Base-by-base conservation (phyloP, 2,329 filamentous ascomycete genomes). In the Fusarium nygamai region DNA sequence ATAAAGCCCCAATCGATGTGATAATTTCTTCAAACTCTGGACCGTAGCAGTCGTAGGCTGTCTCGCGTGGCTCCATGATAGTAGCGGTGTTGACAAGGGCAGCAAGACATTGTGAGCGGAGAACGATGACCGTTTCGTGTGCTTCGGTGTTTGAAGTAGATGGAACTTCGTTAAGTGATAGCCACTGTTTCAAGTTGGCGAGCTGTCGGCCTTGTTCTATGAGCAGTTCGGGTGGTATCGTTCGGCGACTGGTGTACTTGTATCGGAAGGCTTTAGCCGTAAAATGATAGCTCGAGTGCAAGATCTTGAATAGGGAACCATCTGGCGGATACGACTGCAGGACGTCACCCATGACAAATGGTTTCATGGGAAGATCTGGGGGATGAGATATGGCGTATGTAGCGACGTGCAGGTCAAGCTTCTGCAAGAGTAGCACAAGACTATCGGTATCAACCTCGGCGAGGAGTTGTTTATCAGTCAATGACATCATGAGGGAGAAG, bases 141-240 rank as follows among this genome's bases (percentile, higher is more conserved):
- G 38, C 3, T 6, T 19, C 27, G 1, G 24, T 19, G 0, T 53
- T 11, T 6, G 17, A 20, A 4, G 20, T 5, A 5, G 36, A 2
- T 13, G 53, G 34, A 1, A 71, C 8, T 10, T 46, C 22, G 19
- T 77, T 71, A 3, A 6, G 19, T 8, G 70, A 61, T 0, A 77
- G 36, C 75, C 75, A 77, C 29, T 72, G 72, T 12, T 68, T 74
- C 14, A 77, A 11, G 20, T 36, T 65, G 3, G 59, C 41, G 5
- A 77, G 67, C 14, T 74, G 72, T 8, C 65, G 72, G 16, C 75
- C 75, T 31, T 76, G 74, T 8, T 77, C 72, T 4, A 77, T 74
- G n/a, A 77, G 74, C 11, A 77, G 22, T 2, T 74, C 64, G 3
- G 74, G 67, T 5, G 75, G 72, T 6, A 67, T 56, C 0, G 51